Percentiles rank a stretch among this genome's conserved stretches.
Evolutionary conservation across 352 stramenopile species (phyloP).

Genomic region (Elongisporangium senticosum): DNA sequence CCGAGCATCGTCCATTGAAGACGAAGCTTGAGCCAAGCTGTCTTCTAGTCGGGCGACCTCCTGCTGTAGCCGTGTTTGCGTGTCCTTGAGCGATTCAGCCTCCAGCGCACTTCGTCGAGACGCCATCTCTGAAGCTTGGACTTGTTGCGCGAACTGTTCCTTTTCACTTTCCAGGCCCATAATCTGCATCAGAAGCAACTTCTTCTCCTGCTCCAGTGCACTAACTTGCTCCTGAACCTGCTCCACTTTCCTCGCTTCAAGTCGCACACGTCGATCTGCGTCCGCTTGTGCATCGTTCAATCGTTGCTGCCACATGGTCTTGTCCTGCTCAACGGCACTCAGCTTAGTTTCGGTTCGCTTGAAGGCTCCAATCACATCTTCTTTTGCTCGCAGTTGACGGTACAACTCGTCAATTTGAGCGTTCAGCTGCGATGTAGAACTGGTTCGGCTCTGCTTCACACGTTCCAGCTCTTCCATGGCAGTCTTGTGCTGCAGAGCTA

Average conservation of each 20-base stretch:
- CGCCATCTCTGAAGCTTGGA: conserved; percentile 13
- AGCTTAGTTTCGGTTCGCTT: conserved; percentile 33
- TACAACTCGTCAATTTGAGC: conserved; percentile 57
- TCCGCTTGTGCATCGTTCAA: conserved; percentile 29
- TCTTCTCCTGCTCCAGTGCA: conserved; percentile 28
- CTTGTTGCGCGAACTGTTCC: conserved; percentile 16
- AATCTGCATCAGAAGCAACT: conserved; percentile 19
- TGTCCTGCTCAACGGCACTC: conserved; percentile 32
- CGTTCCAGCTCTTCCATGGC: conserved; percentile 31
- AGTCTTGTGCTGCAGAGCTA: conserved; percentile 24
- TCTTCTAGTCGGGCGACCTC: conserved; percentile 24
- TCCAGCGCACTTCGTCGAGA: conserved; percentile 22
- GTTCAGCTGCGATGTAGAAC: conserved; percentile 23
- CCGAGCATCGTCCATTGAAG: conserved; percentile 19
- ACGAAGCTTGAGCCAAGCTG: conserved; percentile 21
- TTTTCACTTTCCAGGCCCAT: conserved; percentile 21
- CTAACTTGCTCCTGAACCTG: conserved; percentile 28
- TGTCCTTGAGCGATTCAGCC: background rate
- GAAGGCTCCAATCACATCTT: conserved; percentile 29
- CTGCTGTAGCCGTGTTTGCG: conserved; percentile 9
- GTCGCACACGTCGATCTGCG: conserved; percentile 27
- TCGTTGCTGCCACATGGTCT: conserved; percentile 29
- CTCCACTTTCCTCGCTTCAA: conserved; percentile 36
- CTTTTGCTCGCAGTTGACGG: conserved; percentile 39
- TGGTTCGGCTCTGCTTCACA: conserved; percentile 14